A percentile compares a stretch with the other conserved stretches of the same genome.
Conservation (phyloP, 371 early-diverging fungal species). For the Syncephalis fuscata region DNA sequence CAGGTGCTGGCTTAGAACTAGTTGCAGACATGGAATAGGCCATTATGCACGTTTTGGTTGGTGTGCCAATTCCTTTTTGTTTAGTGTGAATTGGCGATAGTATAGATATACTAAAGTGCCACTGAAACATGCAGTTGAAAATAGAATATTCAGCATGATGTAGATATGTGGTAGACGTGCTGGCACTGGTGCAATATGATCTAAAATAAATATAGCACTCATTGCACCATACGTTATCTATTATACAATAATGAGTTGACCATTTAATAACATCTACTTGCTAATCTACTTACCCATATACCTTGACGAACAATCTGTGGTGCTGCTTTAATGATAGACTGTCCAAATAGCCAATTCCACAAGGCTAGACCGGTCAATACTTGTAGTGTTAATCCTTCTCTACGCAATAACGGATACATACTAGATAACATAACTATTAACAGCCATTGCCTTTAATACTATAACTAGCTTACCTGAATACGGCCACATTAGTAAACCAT, state of each 20-base stretch:
- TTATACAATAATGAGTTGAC: no score
- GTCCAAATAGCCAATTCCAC: slow-evolving; percentile 34
- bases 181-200: slow-evolving; percentile 40
- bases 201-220: slow-evolving; percentile 33
- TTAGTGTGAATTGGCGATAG: slow-evolving; percentile 29
- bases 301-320: not conserved
- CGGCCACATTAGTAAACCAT: slow-evolving; percentile 62
- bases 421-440: slow-evolving; percentile 17
- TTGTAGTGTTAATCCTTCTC: slow-evolving; percentile 48
- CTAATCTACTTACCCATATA: not conserved
- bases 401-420: slow-evolving; percentile 69
- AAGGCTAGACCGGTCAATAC: slow-evolving; percentile 35
- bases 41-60: no score
- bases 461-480: slow-evolving; percentile 39
- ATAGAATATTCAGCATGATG: slow-evolving; percentile 54
- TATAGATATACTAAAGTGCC: slow-evolving; percentile 38
- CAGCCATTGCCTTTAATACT: not conserved
- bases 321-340: not conserved
- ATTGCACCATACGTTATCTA: slow-evolving; percentile 31
- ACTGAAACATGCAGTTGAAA: slow-evolving; percentile 46
- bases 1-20: no score
- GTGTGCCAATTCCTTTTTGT: no score
- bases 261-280: not conserved
- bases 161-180: slow-evolving; percentile 59
- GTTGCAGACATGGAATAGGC: no score